Evolutionary conservation across 2,329 filamentous ascomycete species (phyloP), one percentile per base, ranked within the genome.

Genomic region (Lachnellula subtilissima): DNA sequence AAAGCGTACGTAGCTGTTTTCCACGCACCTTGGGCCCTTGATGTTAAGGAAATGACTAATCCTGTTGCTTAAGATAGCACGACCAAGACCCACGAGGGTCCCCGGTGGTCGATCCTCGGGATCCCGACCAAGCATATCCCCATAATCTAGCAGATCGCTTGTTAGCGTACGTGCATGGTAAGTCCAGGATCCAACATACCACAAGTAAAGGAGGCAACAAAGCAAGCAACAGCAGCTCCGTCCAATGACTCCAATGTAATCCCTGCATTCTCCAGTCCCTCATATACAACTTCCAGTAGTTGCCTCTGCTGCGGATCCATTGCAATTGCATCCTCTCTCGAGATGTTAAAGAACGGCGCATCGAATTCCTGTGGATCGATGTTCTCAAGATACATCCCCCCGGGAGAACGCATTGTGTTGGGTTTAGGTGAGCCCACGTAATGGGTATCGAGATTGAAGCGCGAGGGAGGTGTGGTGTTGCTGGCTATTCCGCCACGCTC

Each of bases 401-500:
- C 72, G 86, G 85, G 53, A 81, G 87, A 60, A 86, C 89, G 74
- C 90, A 91, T 71, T 85, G 85, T 52, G 75, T 79, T 71, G 88
- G 89, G 39, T 85, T 85, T 12, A 81, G 83, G 15, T 83, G 80
- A 74, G 5, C 76, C 73, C 64, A 91, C 87, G 60, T 79, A 83
- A 65, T 91, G 87, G n/a, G 80, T 84, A 46, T 86, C 78, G 11
- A 84, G 82, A 55, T 88, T 83, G 71, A 90, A 92, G 14, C 88
- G 81, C 63, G 90, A 84, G 2, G 80, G 69, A 1, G 87, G 87
- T 4, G 75, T 67, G 56, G 72, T 69, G 43, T 71, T 80, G 67
- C 88, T 85, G 25, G 89, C 87, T 67, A 90, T 86, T 5, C 89
- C 78, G 11, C 88, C 88, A 69, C 86, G 84, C 68, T 85, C 81